Percentiles rank a stretch among this genome's conserved stretches.
Evolutionary conservation across 768 basidiomycete species (phyloP).

Genomic region (Calvatia gigantea): DNA sequence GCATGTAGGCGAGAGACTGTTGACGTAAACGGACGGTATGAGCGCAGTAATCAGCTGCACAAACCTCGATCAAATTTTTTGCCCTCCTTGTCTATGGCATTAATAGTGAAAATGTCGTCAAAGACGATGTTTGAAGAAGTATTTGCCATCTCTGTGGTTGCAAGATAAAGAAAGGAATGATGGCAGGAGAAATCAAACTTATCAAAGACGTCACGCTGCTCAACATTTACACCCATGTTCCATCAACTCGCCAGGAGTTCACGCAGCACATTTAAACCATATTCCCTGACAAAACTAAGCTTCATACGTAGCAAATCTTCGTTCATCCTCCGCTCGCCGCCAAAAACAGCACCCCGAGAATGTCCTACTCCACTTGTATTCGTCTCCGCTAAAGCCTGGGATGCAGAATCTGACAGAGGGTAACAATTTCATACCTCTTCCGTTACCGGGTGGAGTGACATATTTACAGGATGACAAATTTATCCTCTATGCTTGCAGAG

Average conservation of each 20-base stretch:
- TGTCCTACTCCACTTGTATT: conserved; percentile 53
- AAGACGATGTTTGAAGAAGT: conserved; percentile 78
- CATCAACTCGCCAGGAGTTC: conserved; percentile 3
- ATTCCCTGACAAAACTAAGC: conserved; percentile 15
- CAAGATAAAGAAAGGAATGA: conserved; percentile 6
- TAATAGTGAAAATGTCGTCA: conserved; percentile 89
- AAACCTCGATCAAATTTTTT: conserved; percentile 97
- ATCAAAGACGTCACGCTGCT: neutral
- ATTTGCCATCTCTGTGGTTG: conserved; percentile 42
- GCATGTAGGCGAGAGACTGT: conserved; percentile 90
- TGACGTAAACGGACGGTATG: neutral
- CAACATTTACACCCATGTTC: conserved; percentile 11
- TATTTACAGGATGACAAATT: conserved; percentile 27
- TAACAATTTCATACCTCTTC: conserved; percentile 16
- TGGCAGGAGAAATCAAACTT: conserved; percentile 1
- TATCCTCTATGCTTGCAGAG: conserved; percentile 39
- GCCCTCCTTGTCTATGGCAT: conserved; percentile 84
- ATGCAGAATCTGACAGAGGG: conserved; percentile 34
- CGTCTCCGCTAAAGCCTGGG: conserved; percentile 46
- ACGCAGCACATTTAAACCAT: neutral
- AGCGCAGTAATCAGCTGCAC: conserved; percentile 21
- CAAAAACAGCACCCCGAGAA: conserved; percentile 39
- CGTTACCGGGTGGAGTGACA: neutral
- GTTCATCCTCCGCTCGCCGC: conserved; percentile 34
- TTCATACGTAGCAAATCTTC: conserved; percentile 20